A percentile compares a stretch with the other conserved stretches of the same genome.
phyloP scores from a whole-genome alignment of 495 filamentous ascomycete genomes.

The Cercophora newfieldiana region DNA sequence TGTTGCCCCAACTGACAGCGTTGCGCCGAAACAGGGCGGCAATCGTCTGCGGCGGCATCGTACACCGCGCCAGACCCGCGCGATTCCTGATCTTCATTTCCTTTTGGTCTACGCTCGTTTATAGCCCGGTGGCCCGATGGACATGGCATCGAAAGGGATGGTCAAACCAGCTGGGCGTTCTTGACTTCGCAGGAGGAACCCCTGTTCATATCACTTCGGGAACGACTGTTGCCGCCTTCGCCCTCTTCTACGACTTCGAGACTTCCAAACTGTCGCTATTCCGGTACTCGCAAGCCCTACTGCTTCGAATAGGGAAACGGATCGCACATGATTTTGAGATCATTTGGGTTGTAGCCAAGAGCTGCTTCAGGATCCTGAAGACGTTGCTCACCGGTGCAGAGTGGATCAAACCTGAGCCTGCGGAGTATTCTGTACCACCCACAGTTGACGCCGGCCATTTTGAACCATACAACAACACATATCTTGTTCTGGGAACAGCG shows the following conservation, averaged over 20 bases:
- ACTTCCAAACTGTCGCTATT: neutral
- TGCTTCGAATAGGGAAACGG: neutral
- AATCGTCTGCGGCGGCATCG: constrained; percentile 20
- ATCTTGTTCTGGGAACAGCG: constrained; percentile 87
- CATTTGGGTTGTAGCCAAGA: neutral
- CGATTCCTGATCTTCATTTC: constrained; percentile 73
- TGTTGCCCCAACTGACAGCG: neutral
- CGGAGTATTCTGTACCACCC: neutral
- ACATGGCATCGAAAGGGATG: constrained; percentile 83
- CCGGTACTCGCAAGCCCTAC: neutral
- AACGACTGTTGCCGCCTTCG: constrained; percentile 75
- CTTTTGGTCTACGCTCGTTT: constrained; percentile 80
- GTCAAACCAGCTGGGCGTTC: constrained; percentile 66
- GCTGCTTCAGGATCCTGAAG: neutral
- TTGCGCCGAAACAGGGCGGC: constrained; percentile 11
- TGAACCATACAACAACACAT: constrained; percentile 79
- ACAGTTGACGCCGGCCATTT: neutral
- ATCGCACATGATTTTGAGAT: neutral
- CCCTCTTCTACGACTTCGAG: constrained; percentile 53
- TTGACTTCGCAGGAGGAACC: constrained; percentile 84
- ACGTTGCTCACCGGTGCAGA: neutral
- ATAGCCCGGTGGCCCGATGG: constrained; percentile 84
- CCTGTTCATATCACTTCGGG: constrained; percentile 85
- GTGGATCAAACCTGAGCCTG: neutral
- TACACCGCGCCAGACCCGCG: constrained; percentile 18